Evolutionary conservation across 805 yeast species (phyloP), one percentile per base, ranked within the genome.

Genomic region (Barnettozyma californica): DNA sequence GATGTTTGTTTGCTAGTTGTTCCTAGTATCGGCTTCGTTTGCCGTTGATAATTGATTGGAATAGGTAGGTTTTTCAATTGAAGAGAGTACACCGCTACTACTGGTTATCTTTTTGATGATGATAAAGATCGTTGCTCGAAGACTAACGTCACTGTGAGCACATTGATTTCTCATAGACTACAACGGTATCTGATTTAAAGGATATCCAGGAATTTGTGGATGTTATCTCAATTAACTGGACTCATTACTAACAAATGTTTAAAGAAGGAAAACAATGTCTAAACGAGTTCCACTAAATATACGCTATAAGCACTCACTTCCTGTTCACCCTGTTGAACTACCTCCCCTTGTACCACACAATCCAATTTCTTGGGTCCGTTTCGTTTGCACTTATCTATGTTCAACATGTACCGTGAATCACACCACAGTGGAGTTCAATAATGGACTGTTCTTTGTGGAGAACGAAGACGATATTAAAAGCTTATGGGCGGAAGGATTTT

Each of bases 111-210:
- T 38, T 58, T 46, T 41, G 16, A 43, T 65, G 70, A 66, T 65
- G 68, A 66, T 54, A 60, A 53, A 35, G 37, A 53, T 47, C 58
- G 69, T 69, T 66, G 75, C 76, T 71, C 64, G 77, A 74, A 72
- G 74, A 64, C 63, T 56, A 49, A 57, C 56, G 63, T 65, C 80
- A 58, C 62, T 81, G 87, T 80, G 78, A 75, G 86, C 82, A 76
- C 84, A 77, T 63, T 69, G 83, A 78, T 80, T 81, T 77, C 82
- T 77, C 81, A 78, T 77, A 83, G 95, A 87, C 96, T 87, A 87
- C 95, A 87, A 87, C 95, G 95, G 95, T 87, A 87, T 87, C 95
- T 87, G 95, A 85, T 16, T 11, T 40, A 11, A 23, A 21, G 20
- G 41, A 38, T 9, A 20, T 16, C 16, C 14, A 33, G 34, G 14